A percentile compares a stretch with the other conserved stretches of the same genome.
Evolutionary conservation across 106 monocot species (phyloP).

Genomic region (Apostasia shenzhenica): DNA sequence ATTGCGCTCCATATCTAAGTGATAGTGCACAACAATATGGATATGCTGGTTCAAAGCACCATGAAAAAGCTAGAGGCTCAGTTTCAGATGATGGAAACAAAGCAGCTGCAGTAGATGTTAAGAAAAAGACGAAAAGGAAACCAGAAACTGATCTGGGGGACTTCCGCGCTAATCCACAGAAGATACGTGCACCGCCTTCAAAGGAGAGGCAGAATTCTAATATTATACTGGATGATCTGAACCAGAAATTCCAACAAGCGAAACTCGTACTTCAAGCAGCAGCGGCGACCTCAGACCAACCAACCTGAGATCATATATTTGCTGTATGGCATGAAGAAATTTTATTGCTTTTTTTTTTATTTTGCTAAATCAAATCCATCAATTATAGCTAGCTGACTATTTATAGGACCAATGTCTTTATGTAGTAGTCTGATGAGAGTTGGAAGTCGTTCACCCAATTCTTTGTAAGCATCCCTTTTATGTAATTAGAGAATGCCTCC

Average conservation of each 20-base stretch:
- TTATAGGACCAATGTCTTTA: too few species aligned
- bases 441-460: too few species aligned
- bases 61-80: conserved; percentile 22
- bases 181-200: conserved; percentile 11
- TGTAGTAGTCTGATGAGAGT: too few species aligned
- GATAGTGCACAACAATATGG: conserved; percentile 19
- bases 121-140: conserved; percentile 73
- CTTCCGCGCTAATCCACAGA: conserved; percentile 18
- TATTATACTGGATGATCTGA: conserved; percentile 21
- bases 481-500: too few species aligned
- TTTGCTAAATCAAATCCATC: too few species aligned
- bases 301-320: conserved; percentile 17
- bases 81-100: conserved; percentile 19
- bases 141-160: conserved; percentile 39
- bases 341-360: background rate
- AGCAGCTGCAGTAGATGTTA: conserved; percentile 10
- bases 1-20: conserved; percentile 14
- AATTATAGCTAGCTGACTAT: too few species aligned
- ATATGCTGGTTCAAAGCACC: conserved; percentile 8
- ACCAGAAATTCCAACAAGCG: conserved; percentile 10
- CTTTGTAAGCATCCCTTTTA: too few species aligned
- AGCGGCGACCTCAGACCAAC: conserved; percentile 6
- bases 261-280: conserved; percentile 13
- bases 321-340: background rate
- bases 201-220: conserved; percentile 25